Evolutionary conservation across 192 early-diverging fungal genomes (phyloP).

Genomic region (Coemansia sp.): DNA sequence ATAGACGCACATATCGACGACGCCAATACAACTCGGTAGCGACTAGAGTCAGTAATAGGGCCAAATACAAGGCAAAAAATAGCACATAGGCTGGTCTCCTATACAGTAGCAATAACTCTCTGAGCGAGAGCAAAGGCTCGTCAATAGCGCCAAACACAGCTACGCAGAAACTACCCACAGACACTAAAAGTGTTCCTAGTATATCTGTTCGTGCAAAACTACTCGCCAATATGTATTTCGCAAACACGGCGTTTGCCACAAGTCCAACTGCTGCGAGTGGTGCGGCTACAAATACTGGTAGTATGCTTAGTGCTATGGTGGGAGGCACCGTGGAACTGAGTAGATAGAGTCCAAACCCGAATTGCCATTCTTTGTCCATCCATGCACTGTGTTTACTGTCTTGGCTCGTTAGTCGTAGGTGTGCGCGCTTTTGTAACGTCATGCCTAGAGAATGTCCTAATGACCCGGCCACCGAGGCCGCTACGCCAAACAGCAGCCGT

Average conservation of each 20-base stretch:
- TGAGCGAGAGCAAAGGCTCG: constrained; percentile 71
- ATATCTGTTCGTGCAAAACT: constrained; percentile 65
- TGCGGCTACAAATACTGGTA: constrained; percentile 78
- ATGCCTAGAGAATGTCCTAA: constrained; percentile 76
- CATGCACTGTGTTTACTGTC: constrained; percentile 19
- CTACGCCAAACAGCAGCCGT: constrained; percentile 59
- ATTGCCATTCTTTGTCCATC: constrained; percentile 67
- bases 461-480: constrained; percentile 67
- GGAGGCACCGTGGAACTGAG: constrained; percentile 73
- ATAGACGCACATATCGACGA: constrained; percentile 15
- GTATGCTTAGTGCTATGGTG: constrained; percentile 72
- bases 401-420: constrained; percentile 52
- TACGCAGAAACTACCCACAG: constrained; percentile 68
- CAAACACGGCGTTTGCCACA: constrained; percentile 80
- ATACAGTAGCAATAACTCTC: constrained; percentile 68
- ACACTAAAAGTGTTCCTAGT: constrained; percentile 69
- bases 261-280: constrained; percentile 75
- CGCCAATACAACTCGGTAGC: constrained; percentile 53
- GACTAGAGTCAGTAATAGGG: constrained; percentile 58
- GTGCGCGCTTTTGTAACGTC: constrained; percentile 77
- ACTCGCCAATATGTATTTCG: constrained; percentile 65
- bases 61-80: constrained; percentile 65
- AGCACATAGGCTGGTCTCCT: constrained; percentile 68
- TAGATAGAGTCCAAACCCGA: constrained; percentile 69
- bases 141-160: constrained; percentile 76